Evolutionary conservation across 2,329 filamentous ascomycete species (phyloP), one percentile per base, ranked within the genome.

Genomic region (Pseudopyricularia cyperi): DNA sequence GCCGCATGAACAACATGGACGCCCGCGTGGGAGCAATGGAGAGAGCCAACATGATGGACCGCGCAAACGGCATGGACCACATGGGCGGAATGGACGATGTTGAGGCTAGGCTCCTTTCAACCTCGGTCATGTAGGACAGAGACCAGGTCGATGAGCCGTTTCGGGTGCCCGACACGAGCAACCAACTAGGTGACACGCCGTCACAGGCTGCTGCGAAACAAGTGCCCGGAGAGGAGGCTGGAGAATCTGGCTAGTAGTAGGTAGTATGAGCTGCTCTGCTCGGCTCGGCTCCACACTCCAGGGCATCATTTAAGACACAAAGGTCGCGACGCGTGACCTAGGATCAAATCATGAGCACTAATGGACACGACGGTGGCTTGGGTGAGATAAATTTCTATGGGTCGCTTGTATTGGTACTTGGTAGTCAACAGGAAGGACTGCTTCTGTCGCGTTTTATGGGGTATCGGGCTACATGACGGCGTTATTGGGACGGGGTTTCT

Each of bases 21-120:
- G 63, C 65, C 12, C 61, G 65, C 33, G 61, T 70, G 55, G 63
- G 61, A n/a, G 65, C 64, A 19, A 65, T 69, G 57, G 67, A 70
- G 46, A 59, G 47, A 58, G 35, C 35, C 35, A 63, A 48, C 60
- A 60, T 52, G 51, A 39, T 47, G 44, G 33, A 48, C 11, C 57
- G 59, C 14, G 34, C 48, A 17, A 52, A 60, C 3, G 65, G 65
- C 14, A 64, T 70, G 59, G 68, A 67, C 15, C 49, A 66, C 62
- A 58, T 60, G 54, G 52, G 64, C 61, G 49, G 49, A 1, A 63
- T 70, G 59, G 64, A 68, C 48, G 68, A 68, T 32, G 68, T 70
- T 57, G 66, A 67, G 19, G 61, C 66, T 4, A 65, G 68, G 56
- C 58, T 70, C 15, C 61, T 67, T 22, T 58, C 62, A 2, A 55